phyloP scores from a whole-genome alignment of 2,329 filamentous ascomycete genomes.

The Cordyceps pruinosa region DNA sequence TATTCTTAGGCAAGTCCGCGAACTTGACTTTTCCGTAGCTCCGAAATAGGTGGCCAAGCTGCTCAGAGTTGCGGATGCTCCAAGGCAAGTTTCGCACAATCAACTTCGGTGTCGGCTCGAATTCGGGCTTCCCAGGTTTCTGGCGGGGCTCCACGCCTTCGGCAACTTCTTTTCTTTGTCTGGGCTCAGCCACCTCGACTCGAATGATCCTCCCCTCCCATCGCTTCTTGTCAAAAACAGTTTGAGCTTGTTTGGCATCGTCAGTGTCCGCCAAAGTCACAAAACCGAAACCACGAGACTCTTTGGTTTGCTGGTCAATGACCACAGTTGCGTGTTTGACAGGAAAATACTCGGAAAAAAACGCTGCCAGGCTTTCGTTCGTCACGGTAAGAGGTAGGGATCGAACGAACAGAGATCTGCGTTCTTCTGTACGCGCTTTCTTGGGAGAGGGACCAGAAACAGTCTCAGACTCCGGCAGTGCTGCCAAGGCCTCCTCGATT shows the following conservation, averaged over 20 bases:
- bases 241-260: slow-evolving; percentile 74
- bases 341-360: slow-evolving; percentile 91
- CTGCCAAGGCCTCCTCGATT: slow-evolving; percentile 25
- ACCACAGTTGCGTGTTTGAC: slow-evolving; percentile 96
- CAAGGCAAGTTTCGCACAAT: slow-evolving; percentile 93
- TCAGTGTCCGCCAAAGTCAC: slow-evolving; percentile 93
- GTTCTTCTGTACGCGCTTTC: slow-evolving; percentile 52
- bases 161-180: slow-evolving; percentile 59
- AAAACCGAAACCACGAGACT: slow-evolving; percentile 89
- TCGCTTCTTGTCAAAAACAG: slow-evolving; percentile 70
- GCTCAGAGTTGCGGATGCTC: slow-evolving; percentile 83
- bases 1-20: slow-evolving; percentile 73
- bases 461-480: slow-evolving; percentile 27
- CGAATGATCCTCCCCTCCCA: slow-evolving; percentile 77
- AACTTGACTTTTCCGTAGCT: slow-evolving; percentile 90
- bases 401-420: slow-evolving; percentile 80
- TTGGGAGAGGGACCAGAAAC: slow-evolving; percentile 35
- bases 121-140: slow-evolving; percentile 50
- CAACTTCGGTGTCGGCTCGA: slow-evolving; percentile 62
- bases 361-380: slow-evolving; percentile 72
- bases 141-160: slow-evolving; percentile 35
- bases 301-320: slow-evolving; percentile 74
- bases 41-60: slow-evolving; percentile 71
- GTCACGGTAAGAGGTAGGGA: slow-evolving; percentile 74
- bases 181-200: slow-evolving; percentile 80